A percentile compares a stretch with the other conserved stretches of the same genome.
Evolutionary conservation across 2,329 filamentous ascomycete species (phyloP).

Genomic region (Fusarium denticulatum): DNA sequence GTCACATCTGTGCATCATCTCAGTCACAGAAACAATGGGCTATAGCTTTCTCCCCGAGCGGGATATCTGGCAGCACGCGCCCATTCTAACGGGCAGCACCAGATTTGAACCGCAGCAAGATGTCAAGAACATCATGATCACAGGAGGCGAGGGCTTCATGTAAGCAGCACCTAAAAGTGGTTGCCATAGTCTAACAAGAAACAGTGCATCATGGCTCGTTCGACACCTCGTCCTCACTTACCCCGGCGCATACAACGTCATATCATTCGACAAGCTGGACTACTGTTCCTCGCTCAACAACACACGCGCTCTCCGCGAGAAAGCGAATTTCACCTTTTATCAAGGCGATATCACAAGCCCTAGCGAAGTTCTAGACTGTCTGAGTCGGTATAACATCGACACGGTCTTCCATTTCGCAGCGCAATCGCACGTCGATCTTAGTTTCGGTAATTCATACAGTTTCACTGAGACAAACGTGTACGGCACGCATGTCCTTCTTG

Average conservation of each 20-base stretch:
- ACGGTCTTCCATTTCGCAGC: conserved; percentile 86
- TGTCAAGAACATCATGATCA: conserved; percentile 84
- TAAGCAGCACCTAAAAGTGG: conserved; percentile 48
- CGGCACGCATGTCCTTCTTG: conserved; percentile 82
- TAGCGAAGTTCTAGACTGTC: conserved; percentile 73
- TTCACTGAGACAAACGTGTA: conserved; percentile 86
- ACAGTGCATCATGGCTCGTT: conserved; percentile 80
- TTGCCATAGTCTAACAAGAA: not conserved
- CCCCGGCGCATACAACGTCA: conserved; percentile 76
- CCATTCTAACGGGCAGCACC: conserved; percentile 74
- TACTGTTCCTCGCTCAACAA: conserved; percentile 86
- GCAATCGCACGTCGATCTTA: conserved; percentile 83
- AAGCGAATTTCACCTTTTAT: conserved; percentile 81
- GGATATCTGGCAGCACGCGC: conserved; percentile 77
- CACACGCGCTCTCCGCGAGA: conserved; percentile 72
- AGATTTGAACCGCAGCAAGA: conserved; percentile 74
- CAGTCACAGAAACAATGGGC: not conserved
- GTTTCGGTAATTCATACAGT: conserved; percentile 82
- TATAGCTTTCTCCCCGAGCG: not conserved
- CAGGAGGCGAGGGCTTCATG: conserved; percentile 88
- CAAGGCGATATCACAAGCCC: conserved; percentile 81
- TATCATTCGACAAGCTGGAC: conserved; percentile 87
- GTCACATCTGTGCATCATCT: accelerated
- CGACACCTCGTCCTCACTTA: conserved; percentile 81
- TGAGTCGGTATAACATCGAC: conserved; percentile 77